These are phyloP conservation scores for Trichophyton verrucosum DNA, from an alignment of 2,329 filamentous ascomycete genomes.

Conservation along the genomic window DNA sequence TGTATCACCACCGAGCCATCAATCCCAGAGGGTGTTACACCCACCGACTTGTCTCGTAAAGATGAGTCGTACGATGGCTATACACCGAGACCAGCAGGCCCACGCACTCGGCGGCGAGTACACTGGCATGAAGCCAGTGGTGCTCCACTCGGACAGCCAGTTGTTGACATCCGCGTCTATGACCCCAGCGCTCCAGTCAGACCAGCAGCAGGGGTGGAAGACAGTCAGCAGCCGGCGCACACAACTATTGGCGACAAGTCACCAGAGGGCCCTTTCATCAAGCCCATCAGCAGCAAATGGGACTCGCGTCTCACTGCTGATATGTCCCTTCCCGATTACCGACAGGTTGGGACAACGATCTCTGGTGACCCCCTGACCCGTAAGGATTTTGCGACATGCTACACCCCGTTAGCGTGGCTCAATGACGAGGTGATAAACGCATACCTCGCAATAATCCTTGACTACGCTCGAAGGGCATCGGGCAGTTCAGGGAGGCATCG, in stretches of 20 bases:
- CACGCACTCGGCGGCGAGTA: not conserved
- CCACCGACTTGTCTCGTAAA: not conserved
- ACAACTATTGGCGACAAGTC: constrained; percentile 7
- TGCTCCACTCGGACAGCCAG: constrained; percentile 11
- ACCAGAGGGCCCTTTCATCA: constrained; percentile 23
- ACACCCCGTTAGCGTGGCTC: constrained; percentile 28
- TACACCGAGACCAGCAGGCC: not conserved
- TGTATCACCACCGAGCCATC: not conserved
- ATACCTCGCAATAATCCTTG: constrained; percentile 32
- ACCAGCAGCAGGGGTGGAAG: not conserved
- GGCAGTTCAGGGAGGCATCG: constrained; percentile 24
- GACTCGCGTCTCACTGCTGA: constrained; percentile 22
- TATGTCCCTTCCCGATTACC: constrained; percentile 17
- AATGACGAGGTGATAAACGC: constrained; percentile 38
- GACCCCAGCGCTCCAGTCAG: constrained; percentile 10
- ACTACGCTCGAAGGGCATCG: constrained; percentile 24
- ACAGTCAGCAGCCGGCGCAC: constrained; percentile 5
- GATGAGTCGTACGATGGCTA: not conserved
- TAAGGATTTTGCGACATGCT: constrained; percentile 27
- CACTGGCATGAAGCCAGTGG: constrained; percentile 7
- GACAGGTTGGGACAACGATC: constrained; percentile 22
- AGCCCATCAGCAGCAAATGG: constrained; percentile 27
- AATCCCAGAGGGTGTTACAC: not conserved
- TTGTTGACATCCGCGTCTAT: constrained; percentile 10
- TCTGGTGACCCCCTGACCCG: constrained; percentile 27